Conservation (phyloP, 257 asterid species). For the Fraxinus quadrangulata region DNA sequence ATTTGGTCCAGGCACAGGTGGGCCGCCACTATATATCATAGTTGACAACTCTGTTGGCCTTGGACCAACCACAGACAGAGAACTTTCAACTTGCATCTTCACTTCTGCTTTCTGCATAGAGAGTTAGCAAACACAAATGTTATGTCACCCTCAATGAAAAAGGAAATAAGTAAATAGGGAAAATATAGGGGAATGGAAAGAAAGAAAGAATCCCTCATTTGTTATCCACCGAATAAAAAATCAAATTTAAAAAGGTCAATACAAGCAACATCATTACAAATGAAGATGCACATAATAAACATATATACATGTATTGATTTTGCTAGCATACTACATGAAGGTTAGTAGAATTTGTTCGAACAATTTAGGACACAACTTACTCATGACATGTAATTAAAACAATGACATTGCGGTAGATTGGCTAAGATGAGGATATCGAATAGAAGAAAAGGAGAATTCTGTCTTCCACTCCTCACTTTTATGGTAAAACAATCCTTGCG, state of each 20-base stretch:
- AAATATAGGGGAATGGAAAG: background rate
- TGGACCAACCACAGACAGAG: constrained; percentile 81
- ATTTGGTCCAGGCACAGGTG: constrained; percentile 51
- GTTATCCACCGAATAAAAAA: background rate
- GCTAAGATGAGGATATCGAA: too few relatives aligned
- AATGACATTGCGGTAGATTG: background rate
- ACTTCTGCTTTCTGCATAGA: constrained; percentile 17
- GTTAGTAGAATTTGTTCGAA: background rate
- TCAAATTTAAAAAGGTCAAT: background rate
- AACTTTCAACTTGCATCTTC: constrained; percentile 83
- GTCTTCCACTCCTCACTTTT: too few relatives aligned
- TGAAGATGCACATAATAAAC: background rate
- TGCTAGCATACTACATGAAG: background rate
- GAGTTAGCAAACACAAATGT: background rate
- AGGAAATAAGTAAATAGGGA: background rate
- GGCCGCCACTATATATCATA: constrained; percentile 40
- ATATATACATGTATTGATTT: background rate
- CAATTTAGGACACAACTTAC: background rate
- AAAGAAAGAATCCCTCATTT: background rate
- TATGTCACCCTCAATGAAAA: background rate
- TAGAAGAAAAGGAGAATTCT: too few relatives aligned
- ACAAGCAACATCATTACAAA: background rate
- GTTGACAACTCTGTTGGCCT: constrained; percentile 75
- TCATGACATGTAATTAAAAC: background rate
- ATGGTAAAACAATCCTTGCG: too few relatives aligned